Evolutionary conservation across 768 basidiomycete genomes (phyloP).

Genomic region (Boletus eberwhitei): DNA sequence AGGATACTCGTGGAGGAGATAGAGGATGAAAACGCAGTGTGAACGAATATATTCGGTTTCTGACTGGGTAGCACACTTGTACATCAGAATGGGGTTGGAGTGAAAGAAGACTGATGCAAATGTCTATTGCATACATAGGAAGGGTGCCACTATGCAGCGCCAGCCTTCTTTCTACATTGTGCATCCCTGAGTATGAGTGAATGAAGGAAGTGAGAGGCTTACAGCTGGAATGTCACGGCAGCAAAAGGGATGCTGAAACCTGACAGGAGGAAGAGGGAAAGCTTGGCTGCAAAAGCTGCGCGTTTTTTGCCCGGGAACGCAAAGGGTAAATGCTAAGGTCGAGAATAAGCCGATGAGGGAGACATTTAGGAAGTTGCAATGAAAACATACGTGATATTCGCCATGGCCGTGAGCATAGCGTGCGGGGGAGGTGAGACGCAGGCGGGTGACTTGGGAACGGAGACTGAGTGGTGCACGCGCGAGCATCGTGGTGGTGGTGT

Average conservation of each 20-base stretch:
- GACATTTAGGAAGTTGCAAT: neutral
- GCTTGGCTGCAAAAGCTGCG: constrained; percentile 37
- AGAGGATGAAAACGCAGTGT: constrained; percentile 17
- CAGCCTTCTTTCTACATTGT: constrained; percentile 39
- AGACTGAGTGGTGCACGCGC: constrained; percentile 40
- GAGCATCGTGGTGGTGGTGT: constrained; percentile 34
- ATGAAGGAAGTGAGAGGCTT: constrained; percentile 25
- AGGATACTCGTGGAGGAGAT: constrained; percentile 27
- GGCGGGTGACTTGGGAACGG: constrained; percentile 38
- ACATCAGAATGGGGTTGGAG: constrained; percentile 1
- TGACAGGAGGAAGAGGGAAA: constrained; percentile 37
- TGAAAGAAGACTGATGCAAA: neutral
- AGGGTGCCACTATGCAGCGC: constrained; percentile 23
- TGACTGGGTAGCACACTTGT: constrained; percentile 2
- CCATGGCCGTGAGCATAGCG: constrained; percentile 50
- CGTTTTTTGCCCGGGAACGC: constrained; percentile 50
- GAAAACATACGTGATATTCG: constrained; percentile 47
- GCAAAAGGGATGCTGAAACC: constrained; percentile 70
- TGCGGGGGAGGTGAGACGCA: constrained; percentile 25
- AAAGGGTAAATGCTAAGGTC: constrained; percentile 53
- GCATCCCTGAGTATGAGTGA: constrained; percentile 1
- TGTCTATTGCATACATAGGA: constrained; percentile 1
- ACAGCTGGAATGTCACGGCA: constrained; percentile 65
- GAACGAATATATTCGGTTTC: constrained; percentile 3
- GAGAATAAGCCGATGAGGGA: constrained; percentile 6